phyloP scores from a whole-genome alignment of 257 asterid species.

The Jacaranda mimosifolia region DNA sequence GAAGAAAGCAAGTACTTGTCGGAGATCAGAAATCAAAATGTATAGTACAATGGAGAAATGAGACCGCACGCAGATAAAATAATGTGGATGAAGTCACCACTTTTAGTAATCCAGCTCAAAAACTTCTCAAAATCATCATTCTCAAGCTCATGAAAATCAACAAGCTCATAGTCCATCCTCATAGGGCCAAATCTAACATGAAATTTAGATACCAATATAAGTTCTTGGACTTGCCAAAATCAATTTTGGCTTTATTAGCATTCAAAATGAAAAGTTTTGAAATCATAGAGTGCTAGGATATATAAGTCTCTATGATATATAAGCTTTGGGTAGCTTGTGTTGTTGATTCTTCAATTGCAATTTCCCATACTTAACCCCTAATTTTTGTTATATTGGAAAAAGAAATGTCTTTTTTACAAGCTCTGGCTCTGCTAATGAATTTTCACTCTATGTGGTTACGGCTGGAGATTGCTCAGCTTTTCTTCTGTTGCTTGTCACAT shows the following conservation, averaged over 20 bases:
- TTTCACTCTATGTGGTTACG: background rate
- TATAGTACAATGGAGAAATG: background rate
- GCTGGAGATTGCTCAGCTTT: slow-evolving; percentile 7
- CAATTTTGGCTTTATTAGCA: background rate
- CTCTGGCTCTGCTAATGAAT: slow-evolving; percentile 26
- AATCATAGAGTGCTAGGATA: too few relatives aligned
- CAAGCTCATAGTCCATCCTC: background rate
- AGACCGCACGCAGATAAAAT: background rate
- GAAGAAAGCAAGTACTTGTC: background rate
- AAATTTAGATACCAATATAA: background rate
- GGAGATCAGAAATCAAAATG: background rate
- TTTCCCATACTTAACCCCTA: background rate
- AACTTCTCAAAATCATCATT: background rate
- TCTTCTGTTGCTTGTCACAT: background rate
- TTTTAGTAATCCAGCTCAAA: background rate
- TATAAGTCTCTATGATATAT: too few relatives aligned
- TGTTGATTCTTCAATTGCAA: background rate
- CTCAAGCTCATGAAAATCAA: background rate
- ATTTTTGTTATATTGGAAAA: background rate
- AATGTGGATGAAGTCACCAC: background rate
- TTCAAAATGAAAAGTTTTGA: background rate
- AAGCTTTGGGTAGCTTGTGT: too few relatives aligned
- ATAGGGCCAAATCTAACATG: background rate
- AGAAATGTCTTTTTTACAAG: background rate
- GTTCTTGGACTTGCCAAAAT: background rate